These are phyloP conservation scores for Cryptococcus jaspeensis DNA, from an alignment of 1,284 basidiomycete genomes.

Conservation along the genomic window DNA sequence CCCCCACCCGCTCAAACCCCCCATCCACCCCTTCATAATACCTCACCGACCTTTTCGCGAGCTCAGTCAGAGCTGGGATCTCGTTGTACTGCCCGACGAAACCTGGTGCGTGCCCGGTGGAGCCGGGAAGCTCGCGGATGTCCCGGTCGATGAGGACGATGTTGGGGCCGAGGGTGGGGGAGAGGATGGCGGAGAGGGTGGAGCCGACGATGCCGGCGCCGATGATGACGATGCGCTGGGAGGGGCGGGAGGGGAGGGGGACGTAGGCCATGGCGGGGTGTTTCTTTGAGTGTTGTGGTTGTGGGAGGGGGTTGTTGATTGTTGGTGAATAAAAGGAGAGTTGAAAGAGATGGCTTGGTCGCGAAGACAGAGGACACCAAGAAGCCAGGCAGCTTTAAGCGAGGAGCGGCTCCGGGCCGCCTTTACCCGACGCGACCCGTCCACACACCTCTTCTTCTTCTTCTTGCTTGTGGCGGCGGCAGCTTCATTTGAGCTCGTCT, in stretches of 20 bases:
- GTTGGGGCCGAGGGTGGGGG: conserved; percentile 52
- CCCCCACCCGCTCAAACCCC: conserved; percentile 23
- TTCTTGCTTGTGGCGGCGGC: no score
- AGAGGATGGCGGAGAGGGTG: conserved; percentile 46
- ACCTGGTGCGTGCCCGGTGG: conserved; percentile 35
- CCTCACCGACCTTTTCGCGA: conserved; percentile 20
- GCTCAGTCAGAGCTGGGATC: conserved; percentile 20
- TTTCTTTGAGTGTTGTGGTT: not conserved
- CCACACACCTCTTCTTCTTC: no score
- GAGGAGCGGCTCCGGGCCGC: no score
- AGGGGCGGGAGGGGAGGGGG: conserved; percentile 1
- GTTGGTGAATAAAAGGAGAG: no score
- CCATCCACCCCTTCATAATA: conserved; percentile 16
- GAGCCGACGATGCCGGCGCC: conserved; percentile 37
- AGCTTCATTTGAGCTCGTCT: no score
- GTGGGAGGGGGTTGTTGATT: no score
- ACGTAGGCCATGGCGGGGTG: not conserved
- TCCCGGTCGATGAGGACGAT: conserved; percentile 53
- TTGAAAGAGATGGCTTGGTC: no score
- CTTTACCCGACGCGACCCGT: no score
- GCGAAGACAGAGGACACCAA: no score
- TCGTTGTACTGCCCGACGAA: conserved; percentile 30
- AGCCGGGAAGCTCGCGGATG: conserved; percentile 21
- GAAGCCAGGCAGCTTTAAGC: no score
- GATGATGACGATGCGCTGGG: conserved; percentile 13